Base-by-base conservation (phyloP, 176 grass and related monocot genomes). In the Chloris gayana region DNA sequence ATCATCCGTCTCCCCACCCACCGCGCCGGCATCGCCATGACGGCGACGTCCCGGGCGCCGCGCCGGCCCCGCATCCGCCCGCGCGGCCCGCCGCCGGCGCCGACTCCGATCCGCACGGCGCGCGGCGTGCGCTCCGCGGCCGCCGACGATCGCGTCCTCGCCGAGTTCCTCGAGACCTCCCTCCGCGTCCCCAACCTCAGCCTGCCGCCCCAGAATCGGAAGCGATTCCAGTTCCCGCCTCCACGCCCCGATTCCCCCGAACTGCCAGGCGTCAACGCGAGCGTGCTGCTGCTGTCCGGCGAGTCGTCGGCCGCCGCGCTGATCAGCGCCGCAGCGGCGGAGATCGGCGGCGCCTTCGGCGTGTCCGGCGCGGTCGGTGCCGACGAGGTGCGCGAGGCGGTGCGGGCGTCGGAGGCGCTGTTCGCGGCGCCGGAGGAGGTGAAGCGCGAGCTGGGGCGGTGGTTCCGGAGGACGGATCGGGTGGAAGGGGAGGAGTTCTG, bases 131-230 rank as follows among this genome's bases (percentile, higher is more conserved):
- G 90, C n/a, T 87, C 92, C 44, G 87, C 92, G 10, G 90, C 90
- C 21, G 80, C 91, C n/a, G 75, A 95, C 70, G 95, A 98, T 24
- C 70, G 47, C 15, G 66, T 88, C 32, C 81, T 98, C 56, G 66
- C 90, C 54, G 86, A 95, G 41, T 95, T 90, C 81, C 90, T 98
- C 65, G 90, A 95, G 64, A 53, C 61, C 21, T 95, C 92, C 25
- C 78, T 95, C 67, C 76, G 54, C 47, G 69, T 95, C 24, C 95
- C 92, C 61, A 67, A 81, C 63, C 92, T 95, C 60, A 41, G 68
- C 34, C 86, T 91, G 5, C 95, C 88, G 17, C 29, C 14, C 0
- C 75, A 3, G 24, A 89, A 82, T 0, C 75, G 4, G 24, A 89
- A 82, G 17, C 69, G 75, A 14, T 78, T 89, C 51, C 37, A 74